These are phyloP conservation scores for Rhizophagus prolifer DNA, from an alignment of 192 early-diverging fungal species.

Conservation along the genomic window DNA sequence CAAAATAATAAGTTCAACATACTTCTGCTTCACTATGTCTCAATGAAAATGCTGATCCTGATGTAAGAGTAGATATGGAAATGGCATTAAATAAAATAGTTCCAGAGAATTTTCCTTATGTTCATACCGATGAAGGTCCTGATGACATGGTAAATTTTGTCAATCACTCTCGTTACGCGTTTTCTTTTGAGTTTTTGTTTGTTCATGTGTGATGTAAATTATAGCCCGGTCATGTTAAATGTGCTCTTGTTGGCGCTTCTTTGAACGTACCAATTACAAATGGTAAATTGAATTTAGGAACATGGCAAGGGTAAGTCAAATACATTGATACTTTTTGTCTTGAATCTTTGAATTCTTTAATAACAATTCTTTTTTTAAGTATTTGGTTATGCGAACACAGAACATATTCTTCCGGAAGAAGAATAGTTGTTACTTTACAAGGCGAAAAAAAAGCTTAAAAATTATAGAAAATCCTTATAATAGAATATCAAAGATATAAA, in stretches of 20 bases:
- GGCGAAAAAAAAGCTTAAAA: slow-evolving; percentile 56
- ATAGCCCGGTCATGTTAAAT: slow-evolving; percentile 85
- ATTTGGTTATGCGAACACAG: slow-evolving; percentile 81
- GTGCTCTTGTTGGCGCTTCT: slow-evolving; percentile 75
- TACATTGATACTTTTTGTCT: too few species aligned
- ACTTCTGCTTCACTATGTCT: slow-evolving; percentile 86
- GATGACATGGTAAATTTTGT: slow-evolving; percentile 72
- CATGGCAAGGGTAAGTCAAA: slow-evolving; percentile 72
- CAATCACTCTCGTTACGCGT: not conserved
- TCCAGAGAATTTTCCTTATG: slow-evolving; percentile 75
- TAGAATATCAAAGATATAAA: too few species aligned
- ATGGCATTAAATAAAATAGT: slow-evolving; percentile 82
- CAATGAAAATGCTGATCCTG: slow-evolving; percentile 84
- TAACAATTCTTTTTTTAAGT: slow-evolving; percentile 26
- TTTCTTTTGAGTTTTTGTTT: not conserved
- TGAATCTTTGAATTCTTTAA: not conserved
- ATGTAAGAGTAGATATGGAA: slow-evolving; percentile 80
- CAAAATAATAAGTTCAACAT: slow-evolving; percentile 66
- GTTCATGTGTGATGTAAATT: not conserved
- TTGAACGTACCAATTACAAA: slow-evolving; percentile 84
- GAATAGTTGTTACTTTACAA: slow-evolving; percentile 72
- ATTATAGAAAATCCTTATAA: not conserved
- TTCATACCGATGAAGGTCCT: slow-evolving; percentile 82
- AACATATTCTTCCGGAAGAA: slow-evolving; percentile 55
- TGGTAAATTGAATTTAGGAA: slow-evolving; percentile 76